Conservation (phyloP, 306 rosid genomes). For the Vigna reflexopilosa region DNA sequence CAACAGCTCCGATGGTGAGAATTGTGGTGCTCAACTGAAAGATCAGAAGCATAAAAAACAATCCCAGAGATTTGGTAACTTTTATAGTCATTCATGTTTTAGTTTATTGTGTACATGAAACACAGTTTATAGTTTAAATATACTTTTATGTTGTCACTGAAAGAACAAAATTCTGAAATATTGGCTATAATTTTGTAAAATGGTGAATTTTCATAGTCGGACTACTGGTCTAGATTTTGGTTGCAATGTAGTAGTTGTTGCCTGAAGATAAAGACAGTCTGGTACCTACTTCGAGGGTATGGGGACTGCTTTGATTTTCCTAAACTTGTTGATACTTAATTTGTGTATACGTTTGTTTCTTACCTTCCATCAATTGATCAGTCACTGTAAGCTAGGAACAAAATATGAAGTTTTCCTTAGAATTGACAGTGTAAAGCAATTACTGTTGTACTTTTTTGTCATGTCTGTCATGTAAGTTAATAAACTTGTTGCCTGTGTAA, state of each 20-base stretch:
- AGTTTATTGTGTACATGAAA: background rate
- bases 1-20: slow-evolving; percentile 56
- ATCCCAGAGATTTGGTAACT: slow-evolving; percentile 59
- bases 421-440: background rate
- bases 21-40: slow-evolving; percentile 51
- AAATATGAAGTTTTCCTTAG: background rate
- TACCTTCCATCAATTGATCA: background rate
- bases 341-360: background rate
- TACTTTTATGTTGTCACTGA: background rate
- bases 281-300: background rate
- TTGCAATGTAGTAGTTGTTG: background rate
- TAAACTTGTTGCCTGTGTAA: too few relatives aligned
- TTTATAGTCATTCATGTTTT: background rate
- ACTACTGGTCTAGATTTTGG: background rate
- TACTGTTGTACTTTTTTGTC: background rate
- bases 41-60: slow-evolving; percentile 52
- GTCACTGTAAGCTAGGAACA: background rate
- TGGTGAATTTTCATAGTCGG: background rate
- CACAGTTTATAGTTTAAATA: background rate
- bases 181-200: background rate
- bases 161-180: background rate
- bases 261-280: background rate
- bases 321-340: background rate
- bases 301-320: background rate
- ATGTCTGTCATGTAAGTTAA: background rate